Base-by-base conservation (phyloP, 768 basidiomycete species). In the Collybia sordida region DNA sequence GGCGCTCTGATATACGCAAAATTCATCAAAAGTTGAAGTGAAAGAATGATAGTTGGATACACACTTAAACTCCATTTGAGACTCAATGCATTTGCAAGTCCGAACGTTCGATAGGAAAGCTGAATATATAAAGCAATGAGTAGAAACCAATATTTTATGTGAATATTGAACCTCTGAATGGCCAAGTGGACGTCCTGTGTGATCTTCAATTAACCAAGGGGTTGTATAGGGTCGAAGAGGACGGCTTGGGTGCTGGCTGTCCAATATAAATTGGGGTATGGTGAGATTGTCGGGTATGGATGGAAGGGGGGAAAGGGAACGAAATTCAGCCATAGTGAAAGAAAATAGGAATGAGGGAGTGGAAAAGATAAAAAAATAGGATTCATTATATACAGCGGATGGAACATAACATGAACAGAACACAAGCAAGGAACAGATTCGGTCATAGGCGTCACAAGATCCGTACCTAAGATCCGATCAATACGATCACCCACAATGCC, bases 251-350 rank as follows among this genome's bases (percentile, higher is more conserved):
- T 72, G 64, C 37, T 77, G 69, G 19, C 59, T 62, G 45, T 80
- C 76, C 15, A 88, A 71, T 39, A 88, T 71, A 60, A 88, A 88
- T 63, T 88, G 86, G 6, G 85, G 79, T 7, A 88, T 70, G 18
- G 78, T 80, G 35, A 87, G 65, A 64, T 86, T 63, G 56, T 87
- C 83, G 14, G 85, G 85, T 46, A 85, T 80, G 49, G 53, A 54
- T 2, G 77, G 74, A 14, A 77, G 59, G 21, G 63, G 59, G 19
- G 61, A 53, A 24, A 59, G 52, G 43, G 66, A 67, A 37, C 56
- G 59, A 45, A 75, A 73, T 55, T 67, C 60, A 49, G 69, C 47
- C 72, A 73, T 72, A 57, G 19, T 1, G 42, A 31, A 45, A 41
- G 45, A 18, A 27, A 44, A 36, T 50, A 35, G 24, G 15, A 46